Percentiles rank a stretch among this genome's conserved stretches.
Conservation (phyloP, 305 asterid genomes). For the Withania somnifera region DNA sequence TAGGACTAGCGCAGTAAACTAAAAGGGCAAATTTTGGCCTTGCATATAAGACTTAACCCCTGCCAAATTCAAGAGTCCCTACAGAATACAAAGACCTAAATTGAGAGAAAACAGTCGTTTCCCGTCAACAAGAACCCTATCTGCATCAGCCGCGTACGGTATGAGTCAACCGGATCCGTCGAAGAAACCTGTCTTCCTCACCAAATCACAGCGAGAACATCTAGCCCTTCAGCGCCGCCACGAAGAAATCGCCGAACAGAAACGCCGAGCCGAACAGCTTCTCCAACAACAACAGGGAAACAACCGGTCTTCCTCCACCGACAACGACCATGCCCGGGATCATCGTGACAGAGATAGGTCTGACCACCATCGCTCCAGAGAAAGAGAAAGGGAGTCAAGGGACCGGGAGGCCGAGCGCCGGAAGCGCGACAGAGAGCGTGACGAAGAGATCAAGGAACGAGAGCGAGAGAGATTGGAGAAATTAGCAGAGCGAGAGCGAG, state of each 20-base stretch:
- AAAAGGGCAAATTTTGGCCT: too few species aligned
- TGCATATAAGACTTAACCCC: not conserved
- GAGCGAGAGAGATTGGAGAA: constrained; percentile 63
- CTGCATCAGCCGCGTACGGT: not conserved
- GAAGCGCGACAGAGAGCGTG: constrained; percentile 57
- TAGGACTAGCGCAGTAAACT: too few species aligned
- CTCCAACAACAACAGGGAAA: constrained; percentile 16
- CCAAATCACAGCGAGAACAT: constrained; percentile 26
- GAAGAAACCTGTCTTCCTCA: constrained; percentile 28
- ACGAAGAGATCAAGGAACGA: constrained; percentile 56
- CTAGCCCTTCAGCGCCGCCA: constrained; percentile 27
- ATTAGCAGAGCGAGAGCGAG: constrained; percentile 56
- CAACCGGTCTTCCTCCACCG: constrained; percentile 20
- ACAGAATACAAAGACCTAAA: not conserved
- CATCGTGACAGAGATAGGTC: constrained; percentile 4
- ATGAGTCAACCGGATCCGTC: constrained; percentile 8
- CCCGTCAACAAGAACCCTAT: not conserved
- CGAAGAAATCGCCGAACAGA: constrained; percentile 22
- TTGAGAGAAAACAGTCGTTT: not conserved
- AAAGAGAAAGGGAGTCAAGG: constrained; percentile 32
- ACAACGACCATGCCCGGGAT: constrained; percentile 21
- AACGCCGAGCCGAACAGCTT: constrained; percentile 18
- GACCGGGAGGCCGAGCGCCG: constrained; percentile 48
- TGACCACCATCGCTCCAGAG: constrained; percentile 13
- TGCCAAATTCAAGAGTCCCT: not conserved